Evolutionary conservation across 176 grass and related monocot genomes (phyloP).

Genomic region (Alopecurus myosuroides): DNA sequence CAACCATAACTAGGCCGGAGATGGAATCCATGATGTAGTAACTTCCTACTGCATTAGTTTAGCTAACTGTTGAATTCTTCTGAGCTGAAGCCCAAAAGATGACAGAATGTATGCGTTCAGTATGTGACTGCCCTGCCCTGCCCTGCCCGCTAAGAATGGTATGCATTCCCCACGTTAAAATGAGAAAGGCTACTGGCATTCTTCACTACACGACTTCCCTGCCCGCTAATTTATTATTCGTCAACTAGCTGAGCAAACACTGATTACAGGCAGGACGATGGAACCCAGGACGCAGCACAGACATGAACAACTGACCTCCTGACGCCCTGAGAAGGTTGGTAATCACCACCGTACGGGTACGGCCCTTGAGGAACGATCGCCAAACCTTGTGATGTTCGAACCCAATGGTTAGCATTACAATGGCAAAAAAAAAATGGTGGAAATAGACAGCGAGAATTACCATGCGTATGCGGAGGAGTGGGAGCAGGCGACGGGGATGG

Average conservation of each 20-base stretch:
- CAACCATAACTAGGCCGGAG: not conserved
- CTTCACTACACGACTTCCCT: not conserved
- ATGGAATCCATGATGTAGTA: not conserved
- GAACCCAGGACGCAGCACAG: not conserved
- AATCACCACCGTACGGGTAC: constrained; percentile 37
- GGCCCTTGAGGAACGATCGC: constrained; percentile 53
- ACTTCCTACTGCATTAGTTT: not conserved
- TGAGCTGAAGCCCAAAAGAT: not conserved
- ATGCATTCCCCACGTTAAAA: not conserved
- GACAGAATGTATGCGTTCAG: too few relatives aligned
- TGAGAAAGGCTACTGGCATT: not conserved
- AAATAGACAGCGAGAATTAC: not conserved
- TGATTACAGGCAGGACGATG: not conserved
- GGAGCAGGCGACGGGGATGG: constrained; percentile 24
- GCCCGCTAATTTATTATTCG: not conserved
- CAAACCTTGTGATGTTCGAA: not conserved
- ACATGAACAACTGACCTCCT: constrained; percentile 36
- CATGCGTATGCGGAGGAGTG: not conserved
- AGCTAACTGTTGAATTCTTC: not conserved
- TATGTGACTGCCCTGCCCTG: too few relatives aligned
- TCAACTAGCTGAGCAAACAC: not conserved
- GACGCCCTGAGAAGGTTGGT: constrained; percentile 44
- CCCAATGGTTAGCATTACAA: not conserved
- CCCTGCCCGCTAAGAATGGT: too few relatives aligned
- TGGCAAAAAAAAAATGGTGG: not conserved